These are phyloP conservation scores for Metarhizium humberi DNA, from an alignment of 2,329 filamentous ascomycete species.

Conservation along the genomic window DNA sequence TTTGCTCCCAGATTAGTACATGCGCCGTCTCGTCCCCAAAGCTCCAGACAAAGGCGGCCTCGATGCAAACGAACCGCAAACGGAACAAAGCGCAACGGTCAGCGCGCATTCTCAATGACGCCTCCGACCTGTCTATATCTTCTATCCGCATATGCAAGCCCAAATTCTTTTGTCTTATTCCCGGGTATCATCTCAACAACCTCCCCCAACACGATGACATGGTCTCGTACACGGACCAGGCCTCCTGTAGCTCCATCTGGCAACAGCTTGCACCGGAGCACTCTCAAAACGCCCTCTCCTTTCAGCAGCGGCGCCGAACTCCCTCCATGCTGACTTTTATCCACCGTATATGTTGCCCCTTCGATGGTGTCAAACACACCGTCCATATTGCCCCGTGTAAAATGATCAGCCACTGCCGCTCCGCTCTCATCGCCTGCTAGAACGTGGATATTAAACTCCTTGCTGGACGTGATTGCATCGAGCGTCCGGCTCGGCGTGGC, in stretches of 20 bases:
- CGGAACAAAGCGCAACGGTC: neutral
- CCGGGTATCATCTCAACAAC: constrained; percentile 34
- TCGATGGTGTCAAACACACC: constrained; percentile 23
- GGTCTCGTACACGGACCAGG: constrained; percentile 38
- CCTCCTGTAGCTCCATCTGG: constrained; percentile 29
- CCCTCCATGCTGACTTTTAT: constrained; percentile 18
- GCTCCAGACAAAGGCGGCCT: neutral
- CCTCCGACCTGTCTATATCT: constrained; percentile 34
- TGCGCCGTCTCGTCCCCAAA: neutral
- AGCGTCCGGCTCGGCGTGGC: constrained; percentile 46
- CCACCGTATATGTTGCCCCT: neutral
- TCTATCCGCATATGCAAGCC: constrained; percentile 40
- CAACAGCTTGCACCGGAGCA: constrained; percentile 33
- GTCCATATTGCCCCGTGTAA: constrained; percentile 38
- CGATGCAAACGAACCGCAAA: neutral
- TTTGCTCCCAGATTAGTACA: no score
- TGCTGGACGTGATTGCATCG: constrained; percentile 34
- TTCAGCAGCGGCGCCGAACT: constrained; percentile 31
- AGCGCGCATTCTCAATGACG: constrained; percentile 15
- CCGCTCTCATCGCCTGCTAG: constrained; percentile 37
- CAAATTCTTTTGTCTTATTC: constrained; percentile 26
- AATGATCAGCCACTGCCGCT: constrained; percentile 40
- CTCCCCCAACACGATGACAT: constrained; percentile 43
- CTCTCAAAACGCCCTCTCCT: constrained; percentile 43
- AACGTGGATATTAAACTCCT: constrained; percentile 46